Evolutionary conservation across 192 early-diverging fungal species (phyloP).

Genomic region (Coemansia sp.): DNA sequence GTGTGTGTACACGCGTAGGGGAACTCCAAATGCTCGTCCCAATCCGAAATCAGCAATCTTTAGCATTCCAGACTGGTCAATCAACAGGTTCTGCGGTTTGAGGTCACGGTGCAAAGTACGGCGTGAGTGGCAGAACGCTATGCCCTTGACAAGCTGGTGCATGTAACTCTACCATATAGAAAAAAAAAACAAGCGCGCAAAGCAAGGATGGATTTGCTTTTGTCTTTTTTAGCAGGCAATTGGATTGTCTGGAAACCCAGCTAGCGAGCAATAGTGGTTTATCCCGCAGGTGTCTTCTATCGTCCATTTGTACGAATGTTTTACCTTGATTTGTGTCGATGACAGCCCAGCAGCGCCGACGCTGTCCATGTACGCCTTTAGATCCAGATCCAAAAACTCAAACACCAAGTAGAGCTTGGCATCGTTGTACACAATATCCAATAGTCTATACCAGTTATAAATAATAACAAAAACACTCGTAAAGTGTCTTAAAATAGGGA

Average conservation of each 20-base stretch:
- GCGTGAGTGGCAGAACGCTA: constrained; percentile 86
- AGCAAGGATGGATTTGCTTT: too few species aligned
- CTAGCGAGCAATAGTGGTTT: too few species aligned
- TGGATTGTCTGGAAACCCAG: too few species aligned
- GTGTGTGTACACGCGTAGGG: constrained; percentile 91
- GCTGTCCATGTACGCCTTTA: constrained; percentile 83
- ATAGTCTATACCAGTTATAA: constrained; percentile 54
- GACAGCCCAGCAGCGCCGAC: constrained; percentile 47
- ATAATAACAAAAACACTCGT: not conserved
- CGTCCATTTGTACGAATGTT: too few species aligned
- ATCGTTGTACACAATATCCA: constrained; percentile 87
- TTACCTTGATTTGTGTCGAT: constrained; percentile 59
- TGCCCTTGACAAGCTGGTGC: constrained; percentile 81
- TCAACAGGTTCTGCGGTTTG: constrained; percentile 97
- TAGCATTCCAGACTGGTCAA: constrained; percentile 80
- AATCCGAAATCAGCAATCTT: constrained; percentile 97
- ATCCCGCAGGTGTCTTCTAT: too few species aligned
- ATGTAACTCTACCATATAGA: constrained; percentile 71
- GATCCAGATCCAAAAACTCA: constrained; percentile 91
- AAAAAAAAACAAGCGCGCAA: constrained; percentile 17
- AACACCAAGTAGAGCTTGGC: constrained; percentile 91
- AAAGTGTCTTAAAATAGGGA: not conserved
- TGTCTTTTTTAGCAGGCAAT: too few species aligned
- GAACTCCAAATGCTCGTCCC: constrained; percentile 87
- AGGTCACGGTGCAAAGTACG: constrained; percentile 96